Percentiles rank a stretch among this genome's conserved stretches.
These are phyloP conservation scores for Colletotrichum sansevieriae DNA, from an alignment of 2,329 filamentous ascomycete genomes.

Conservation along the genomic window DNA sequence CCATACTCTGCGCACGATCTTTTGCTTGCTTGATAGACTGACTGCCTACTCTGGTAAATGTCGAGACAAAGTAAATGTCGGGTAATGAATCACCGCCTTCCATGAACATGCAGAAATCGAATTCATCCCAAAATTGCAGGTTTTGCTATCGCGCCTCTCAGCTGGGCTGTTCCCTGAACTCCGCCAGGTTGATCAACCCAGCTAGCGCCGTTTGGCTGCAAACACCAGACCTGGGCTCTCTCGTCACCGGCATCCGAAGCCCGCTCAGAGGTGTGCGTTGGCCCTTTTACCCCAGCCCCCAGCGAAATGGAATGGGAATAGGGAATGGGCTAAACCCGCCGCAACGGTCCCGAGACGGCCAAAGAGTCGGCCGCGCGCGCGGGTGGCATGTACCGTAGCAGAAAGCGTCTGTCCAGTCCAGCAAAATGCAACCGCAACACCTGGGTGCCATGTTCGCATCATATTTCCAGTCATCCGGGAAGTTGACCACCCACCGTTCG, in stretches of 20 bases:
- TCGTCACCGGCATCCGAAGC: constrained; percentile 15
- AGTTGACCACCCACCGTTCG: constrained; percentile 3
- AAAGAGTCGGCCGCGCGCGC: constrained; percentile 19
- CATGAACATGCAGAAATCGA: neutral
- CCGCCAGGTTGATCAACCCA: neutral
- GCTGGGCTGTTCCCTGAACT: constrained; percentile 20
- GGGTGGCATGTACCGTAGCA: neutral
- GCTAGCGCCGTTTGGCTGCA: constrained; percentile 23
- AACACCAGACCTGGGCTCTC: constrained; percentile 11
- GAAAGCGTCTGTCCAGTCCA: neutral
- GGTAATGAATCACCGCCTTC: constrained; percentile 11
- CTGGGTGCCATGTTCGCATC: constrained; percentile 35
- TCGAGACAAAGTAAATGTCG: neutral
- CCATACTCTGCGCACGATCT: too few species aligned
- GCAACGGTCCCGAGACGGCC: constrained; percentile 37
- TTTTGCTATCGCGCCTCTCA: neutral
- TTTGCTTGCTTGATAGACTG: too few species aligned
- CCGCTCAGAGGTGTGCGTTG: constrained; percentile 18
- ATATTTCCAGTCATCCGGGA: neutral
- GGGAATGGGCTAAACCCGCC: constrained; percentile 1
- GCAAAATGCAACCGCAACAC: constrained; percentile 17
- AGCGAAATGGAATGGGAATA: neutral
- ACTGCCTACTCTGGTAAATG: neutral
- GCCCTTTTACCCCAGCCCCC: neutral
- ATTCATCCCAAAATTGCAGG: neutral